Evolutionary conservation across 148 eudicot genomes (phyloP).

Genomic region (Fagopyrum tataricum): DNA sequence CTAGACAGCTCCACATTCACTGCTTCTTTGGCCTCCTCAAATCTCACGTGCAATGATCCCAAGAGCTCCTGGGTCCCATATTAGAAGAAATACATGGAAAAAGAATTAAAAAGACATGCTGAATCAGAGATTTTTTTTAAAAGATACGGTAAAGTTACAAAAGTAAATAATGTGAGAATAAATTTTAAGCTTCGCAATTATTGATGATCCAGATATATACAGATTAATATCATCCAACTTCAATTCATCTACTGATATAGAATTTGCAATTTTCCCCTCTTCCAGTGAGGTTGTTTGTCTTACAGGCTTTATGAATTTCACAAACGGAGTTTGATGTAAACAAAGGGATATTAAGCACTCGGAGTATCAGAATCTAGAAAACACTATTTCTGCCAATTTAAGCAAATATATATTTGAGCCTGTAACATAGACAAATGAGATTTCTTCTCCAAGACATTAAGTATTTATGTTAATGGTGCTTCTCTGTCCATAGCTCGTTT

Average conservation of each 20-base stretch:
- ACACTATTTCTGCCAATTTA: background rate
- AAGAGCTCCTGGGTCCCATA: constrained; percentile 41
- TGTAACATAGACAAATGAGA: background rate
- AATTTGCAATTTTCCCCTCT: background rate
- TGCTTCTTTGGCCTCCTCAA: constrained; percentile 54
- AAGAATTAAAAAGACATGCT: background rate
- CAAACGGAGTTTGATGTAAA: background rate
- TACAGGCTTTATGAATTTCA: background rate
- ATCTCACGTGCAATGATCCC: constrained; percentile 44
- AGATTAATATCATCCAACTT: background rate
- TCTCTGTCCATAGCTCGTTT: background rate
- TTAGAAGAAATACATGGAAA: background rate
- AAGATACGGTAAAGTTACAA: background rate
- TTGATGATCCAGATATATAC: background rate
- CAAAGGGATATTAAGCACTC: background rate
- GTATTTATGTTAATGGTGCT: background rate
- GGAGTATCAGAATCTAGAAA: background rate
- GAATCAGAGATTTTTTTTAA: background rate
- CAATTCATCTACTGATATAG: background rate
- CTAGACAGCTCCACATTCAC: constrained; percentile 44
- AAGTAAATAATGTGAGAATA: background rate
- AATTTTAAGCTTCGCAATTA: background rate
- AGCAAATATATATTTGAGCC: background rate
- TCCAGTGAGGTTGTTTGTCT: background rate
- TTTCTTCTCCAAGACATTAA: background rate